Conservation (phyloP, 495 filamentous ascomycete species). For the Aspergillus leporis region DNA sequence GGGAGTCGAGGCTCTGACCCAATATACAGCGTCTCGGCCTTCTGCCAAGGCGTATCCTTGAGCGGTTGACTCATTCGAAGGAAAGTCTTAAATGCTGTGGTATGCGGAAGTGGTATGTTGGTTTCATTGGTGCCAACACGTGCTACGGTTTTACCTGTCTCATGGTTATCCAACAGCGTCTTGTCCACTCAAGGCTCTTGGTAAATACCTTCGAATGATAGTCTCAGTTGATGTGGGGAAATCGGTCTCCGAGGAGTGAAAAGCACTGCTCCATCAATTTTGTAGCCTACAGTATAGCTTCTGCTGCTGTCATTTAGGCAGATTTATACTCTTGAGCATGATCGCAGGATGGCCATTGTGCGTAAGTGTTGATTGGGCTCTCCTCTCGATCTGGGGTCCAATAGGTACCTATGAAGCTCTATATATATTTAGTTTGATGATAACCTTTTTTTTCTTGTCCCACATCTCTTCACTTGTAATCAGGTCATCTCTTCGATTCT, state of each 20-base stretch:
- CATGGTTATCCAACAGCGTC: neutral
- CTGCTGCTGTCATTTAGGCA: neutral
- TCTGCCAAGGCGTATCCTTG: neutral
- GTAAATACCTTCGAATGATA: constrained; percentile 11
- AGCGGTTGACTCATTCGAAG: constrained; percentile 8
- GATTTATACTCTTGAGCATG: neutral
- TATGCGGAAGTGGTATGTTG: constrained; percentile 8
- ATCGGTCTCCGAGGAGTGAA: constrained; percentile 6
- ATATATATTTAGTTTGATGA: neutral
- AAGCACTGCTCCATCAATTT: constrained; percentile 5
- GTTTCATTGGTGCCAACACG: constrained; percentile 7
- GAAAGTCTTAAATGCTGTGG: constrained; percentile 5
- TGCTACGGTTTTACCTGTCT: constrained; percentile 8
- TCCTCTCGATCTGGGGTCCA: too few species aligned
- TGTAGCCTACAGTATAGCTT: constrained; percentile 1
- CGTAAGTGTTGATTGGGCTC: neutral
- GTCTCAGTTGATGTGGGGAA: neutral
- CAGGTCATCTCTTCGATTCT: too few species aligned
- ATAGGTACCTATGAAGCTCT: neutral
- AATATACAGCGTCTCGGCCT: neutral
- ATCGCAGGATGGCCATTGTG: neutral
- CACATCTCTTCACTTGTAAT: too few species aligned
- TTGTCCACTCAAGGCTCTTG: neutral
- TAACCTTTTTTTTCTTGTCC: neutral
- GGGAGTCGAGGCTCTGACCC: constrained; percentile 4